A percentile compares a stretch with the other conserved stretches of the same genome.
Conservation (phyloP, 2,329 filamentous ascomycete species). For the Lachnellula occidentalis region DNA sequence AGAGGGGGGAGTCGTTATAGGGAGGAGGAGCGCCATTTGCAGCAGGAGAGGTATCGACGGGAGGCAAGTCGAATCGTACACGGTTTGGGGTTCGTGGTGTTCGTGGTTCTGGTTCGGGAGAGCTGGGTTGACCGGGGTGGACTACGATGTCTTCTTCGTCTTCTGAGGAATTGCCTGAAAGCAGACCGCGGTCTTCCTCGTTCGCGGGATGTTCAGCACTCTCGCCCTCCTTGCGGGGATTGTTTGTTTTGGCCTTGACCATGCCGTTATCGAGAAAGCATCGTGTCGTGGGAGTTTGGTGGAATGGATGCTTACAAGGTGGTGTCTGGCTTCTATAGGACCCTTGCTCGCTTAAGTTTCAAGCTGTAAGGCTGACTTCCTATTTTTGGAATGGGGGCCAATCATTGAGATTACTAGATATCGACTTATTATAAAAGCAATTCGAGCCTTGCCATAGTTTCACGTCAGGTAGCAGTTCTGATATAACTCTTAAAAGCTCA, state of each 20-base stretch:
- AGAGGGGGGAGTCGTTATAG: slow-evolving; percentile 26
- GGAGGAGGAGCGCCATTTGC: slow-evolving; percentile 40
- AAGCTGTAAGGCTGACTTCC: not conserved
- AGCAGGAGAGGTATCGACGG: slow-evolving; percentile 26
- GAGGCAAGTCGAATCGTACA: slow-evolving; percentile 32
- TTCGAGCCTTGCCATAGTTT: too few species aligned
- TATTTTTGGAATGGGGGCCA: not conserved
- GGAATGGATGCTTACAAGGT: slow-evolving; percentile 3
- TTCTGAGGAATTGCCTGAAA: slow-evolving; percentile 28
- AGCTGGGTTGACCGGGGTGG: slow-evolving; percentile 17
- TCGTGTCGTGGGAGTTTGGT: slow-evolving; percentile 25
- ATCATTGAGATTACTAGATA: too few species aligned
- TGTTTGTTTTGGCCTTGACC: slow-evolving; percentile 38
- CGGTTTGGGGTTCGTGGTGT: slow-evolving; percentile 31
- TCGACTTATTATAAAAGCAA: too few species aligned
- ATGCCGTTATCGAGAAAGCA: slow-evolving; percentile 38
- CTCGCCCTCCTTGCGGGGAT: slow-evolving; percentile 26
- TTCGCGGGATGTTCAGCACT: slow-evolving; percentile 15
- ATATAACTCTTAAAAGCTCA: too few species aligned
- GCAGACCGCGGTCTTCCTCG: slow-evolving; percentile 37
- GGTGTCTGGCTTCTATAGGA: not conserved
- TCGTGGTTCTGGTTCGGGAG: slow-evolving; percentile 15
- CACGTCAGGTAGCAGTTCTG: too few species aligned
- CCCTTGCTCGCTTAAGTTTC: slow-evolving; percentile 16
- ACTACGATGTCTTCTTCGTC: slow-evolving; percentile 29